These are phyloP conservation scores for Termitomyces sp. DNA, from an alignment of 768 basidiomycete species.

Conservation along the genomic window DNA sequence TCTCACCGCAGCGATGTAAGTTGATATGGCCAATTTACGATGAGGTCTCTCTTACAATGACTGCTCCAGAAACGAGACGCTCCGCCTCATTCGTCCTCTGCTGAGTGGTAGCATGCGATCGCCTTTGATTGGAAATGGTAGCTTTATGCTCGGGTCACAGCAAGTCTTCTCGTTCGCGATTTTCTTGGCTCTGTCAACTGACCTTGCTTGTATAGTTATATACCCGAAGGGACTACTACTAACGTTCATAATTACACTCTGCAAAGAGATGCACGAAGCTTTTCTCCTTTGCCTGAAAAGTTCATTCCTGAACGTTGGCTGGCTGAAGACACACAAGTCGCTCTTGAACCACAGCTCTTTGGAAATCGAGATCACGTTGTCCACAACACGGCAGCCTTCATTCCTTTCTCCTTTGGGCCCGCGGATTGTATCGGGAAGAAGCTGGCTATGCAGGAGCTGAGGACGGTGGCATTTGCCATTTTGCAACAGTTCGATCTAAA, in stretches of 20 bases:
- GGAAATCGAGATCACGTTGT: slow-evolving; percentile 11
- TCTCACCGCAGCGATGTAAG: background rate
- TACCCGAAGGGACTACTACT: background rate
- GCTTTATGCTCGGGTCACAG: background rate
- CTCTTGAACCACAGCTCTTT: slow-evolving; percentile 16
- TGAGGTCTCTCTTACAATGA: background rate
- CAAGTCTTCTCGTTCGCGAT: background rate
- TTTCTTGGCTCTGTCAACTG: no score
- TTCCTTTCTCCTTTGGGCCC: slow-evolving; percentile 41
- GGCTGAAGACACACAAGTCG: slow-evolving; percentile 13
- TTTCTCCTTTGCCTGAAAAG: slow-evolving; percentile 14
- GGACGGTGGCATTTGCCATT: slow-evolving; percentile 23
- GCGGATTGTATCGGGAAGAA: slow-evolving; percentile 45
- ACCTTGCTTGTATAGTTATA: background rate
- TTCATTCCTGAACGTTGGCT: slow-evolving; percentile 39
- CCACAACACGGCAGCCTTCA: slow-evolving; percentile 25
- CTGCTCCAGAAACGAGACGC: background rate
- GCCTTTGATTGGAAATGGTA: background rate
- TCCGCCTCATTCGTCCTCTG: background rate
- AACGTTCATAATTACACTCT: background rate
- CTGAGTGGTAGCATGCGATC: background rate
- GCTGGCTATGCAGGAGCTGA: slow-evolving; percentile 32
- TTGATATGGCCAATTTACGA: background rate
- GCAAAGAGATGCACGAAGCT: background rate
- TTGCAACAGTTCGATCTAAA: slow-evolving; percentile 27